Evolutionary conservation across 106 monocot genomes (phyloP), one percentile per base, ranked within the genome.

Genomic region (Triglochin maritima): DNA sequence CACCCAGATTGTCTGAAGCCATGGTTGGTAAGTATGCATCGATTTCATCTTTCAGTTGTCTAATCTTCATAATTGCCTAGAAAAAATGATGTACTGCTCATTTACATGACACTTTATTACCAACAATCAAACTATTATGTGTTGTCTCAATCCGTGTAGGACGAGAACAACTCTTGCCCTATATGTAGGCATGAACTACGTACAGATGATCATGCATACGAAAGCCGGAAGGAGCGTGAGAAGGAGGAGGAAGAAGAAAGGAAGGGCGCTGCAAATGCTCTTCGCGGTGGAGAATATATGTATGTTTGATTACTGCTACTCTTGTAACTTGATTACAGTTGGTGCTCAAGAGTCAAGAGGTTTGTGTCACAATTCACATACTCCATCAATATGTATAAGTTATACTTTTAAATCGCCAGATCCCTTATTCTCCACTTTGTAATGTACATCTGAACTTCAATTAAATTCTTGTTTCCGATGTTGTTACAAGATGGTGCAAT

Each of bases 91-190:
- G 3, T 56, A 57, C 12, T 66, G 6, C 66, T n/a, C 14, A 17
- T 12, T 51, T 43, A 6, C 10, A 51, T 4, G 16, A 50, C 1
- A 10, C 4, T 11, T 0, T 1, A 4, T 42, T 52, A 4, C 3
- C 7, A 29, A 49, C 15, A 65, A 13, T 3, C 56, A 29, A 12
- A 8, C 11, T 51, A 63, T 52, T 6, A 52, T 52, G 17, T 65
- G 50, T 62, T 2, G 6, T 8, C 46, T 11, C 0, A 17, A 29
- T 59, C 49, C 60, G 0, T 47, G 52, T 48, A 96, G 96, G 86
- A 96, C 61, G 91, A 88, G 70, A 74, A 96, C 85, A 96, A 96
- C 64, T 96, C 96, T 3, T 96, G 96, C 47, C 96, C 96, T 10
- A 80, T 86, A 11, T 96, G 96, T 68, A 80, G 96, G 65, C 81